Percentiles rank a stretch among this genome's conserved stretches.
Evolutionary conservation across 2,329 filamentous ascomycete species (phyloP).

Genomic region (Chaetomiaceae sp.): DNA sequence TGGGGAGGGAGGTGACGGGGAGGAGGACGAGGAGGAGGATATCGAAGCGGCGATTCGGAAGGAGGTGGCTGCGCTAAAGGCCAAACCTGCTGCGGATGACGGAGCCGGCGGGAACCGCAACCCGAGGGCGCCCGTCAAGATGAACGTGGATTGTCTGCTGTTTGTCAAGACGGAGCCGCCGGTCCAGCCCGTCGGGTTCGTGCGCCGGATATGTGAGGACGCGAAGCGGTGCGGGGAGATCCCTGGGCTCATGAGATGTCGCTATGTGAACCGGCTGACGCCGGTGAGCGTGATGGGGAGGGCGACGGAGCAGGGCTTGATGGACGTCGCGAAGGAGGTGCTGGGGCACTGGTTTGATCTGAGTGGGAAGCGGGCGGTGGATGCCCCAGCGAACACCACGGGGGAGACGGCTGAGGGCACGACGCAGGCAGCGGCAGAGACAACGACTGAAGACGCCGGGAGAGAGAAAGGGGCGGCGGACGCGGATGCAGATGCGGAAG

Average conservation of each 20-base stretch:
- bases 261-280: conserved; percentile 56
- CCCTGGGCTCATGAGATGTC: conserved; percentile 42
- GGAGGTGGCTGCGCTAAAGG: conserved; percentile 62
- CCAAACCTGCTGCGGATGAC: conserved; percentile 28
- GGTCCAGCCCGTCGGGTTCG: conserved; percentile 52
- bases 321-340: conserved; percentile 58
- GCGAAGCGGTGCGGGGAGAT: conserved; percentile 39
- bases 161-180: conserved; percentile 55
- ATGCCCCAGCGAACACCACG: background rate
- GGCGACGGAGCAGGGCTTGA: conserved; percentile 64
- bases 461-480: background rate
- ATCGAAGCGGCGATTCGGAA: conserved; percentile 69
- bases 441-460: background rate
- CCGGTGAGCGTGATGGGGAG: conserved; percentile 52
- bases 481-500: too few species aligned
- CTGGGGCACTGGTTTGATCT: conserved; percentile 59
- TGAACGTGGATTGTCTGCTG: conserved; percentile 57
- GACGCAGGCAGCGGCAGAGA: background rate
- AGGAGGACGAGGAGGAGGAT: conserved; percentile 49
- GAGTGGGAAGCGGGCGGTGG: conserved; percentile 23
- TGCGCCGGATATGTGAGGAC: conserved; percentile 51
- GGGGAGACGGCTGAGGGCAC: conserved; percentile 13
- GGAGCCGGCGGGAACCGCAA: conserved; percentile 34
- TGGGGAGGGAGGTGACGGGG: conserved; percentile 32
- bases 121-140: conserved; percentile 47